Evolutionary conservation across 169 alveolate species (phyloP).

Genomic region (Perkinsus chesapeaki): DNA sequence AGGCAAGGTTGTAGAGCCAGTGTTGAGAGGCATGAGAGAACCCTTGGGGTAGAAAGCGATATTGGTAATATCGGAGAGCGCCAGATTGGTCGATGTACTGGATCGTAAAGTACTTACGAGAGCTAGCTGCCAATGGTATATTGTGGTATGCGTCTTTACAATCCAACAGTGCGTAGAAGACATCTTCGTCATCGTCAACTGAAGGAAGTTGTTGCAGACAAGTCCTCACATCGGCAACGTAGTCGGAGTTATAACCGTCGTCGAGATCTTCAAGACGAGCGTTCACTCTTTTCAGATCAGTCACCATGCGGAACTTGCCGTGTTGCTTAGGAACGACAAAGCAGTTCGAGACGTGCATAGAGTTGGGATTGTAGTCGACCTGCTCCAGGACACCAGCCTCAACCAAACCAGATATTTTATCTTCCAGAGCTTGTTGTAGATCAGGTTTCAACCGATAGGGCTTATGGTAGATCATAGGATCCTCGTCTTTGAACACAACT

Average conservation of each 20-base stretch:
- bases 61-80: not conserved
- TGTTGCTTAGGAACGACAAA: not conserved
- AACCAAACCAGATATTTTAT: not conserved
- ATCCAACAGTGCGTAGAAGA: not conserved
- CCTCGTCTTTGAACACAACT: no score
- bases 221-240: not conserved
- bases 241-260: not conserved
- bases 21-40: not conserved
- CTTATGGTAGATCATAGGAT: not conserved
- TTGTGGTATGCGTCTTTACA: not conserved
- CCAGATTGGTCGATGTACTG: not conserved
- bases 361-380: not conserved
- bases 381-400: not conserved
- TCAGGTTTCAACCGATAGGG: not conserved
- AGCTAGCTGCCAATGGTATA: not conserved
- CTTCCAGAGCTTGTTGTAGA: no score
- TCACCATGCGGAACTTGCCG: not conserved
- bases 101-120: not conserved
- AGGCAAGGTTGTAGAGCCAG: not conserved
- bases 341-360: not conserved
- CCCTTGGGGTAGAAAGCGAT: not conserved
- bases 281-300: not conserved
- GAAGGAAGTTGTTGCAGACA: not conserved
- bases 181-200: not conserved
- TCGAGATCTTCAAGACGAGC: not conserved